Evolutionary conservation across 2,329 filamentous ascomycete species (phyloP).

Genomic region (Colletotrichum limetticola): DNA sequence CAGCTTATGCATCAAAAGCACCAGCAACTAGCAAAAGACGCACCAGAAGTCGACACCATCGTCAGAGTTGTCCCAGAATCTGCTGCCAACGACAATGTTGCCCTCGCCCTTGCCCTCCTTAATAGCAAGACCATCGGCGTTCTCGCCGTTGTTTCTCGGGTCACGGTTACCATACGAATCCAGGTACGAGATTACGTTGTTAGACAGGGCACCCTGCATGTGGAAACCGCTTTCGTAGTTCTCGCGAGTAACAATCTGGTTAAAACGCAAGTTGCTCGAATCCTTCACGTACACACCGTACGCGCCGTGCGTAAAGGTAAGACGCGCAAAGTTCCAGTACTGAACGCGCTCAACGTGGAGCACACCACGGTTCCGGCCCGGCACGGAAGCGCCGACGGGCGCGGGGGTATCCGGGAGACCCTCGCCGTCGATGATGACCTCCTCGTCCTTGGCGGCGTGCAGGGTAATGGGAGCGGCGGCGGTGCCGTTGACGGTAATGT

Average conservation of each 20-base stretch:
- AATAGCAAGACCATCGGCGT: constrained; percentile 55
- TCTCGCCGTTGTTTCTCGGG: constrained; percentile 58
- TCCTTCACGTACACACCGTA: constrained; percentile 50
- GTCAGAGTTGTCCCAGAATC: constrained; percentile 58
- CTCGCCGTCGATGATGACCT: constrained; percentile 59
- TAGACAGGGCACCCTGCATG: constrained; percentile 38
- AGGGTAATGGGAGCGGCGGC: constrained; percentile 52
- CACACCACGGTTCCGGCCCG: constrained; percentile 54
- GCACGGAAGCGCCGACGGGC: constrained; percentile 49
- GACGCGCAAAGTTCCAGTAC: constrained; percentile 48
- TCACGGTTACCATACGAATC: constrained; percentile 51
- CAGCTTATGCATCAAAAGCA: not conserved
- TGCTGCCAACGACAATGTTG: constrained; percentile 51
- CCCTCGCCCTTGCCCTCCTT: constrained; percentile 56
- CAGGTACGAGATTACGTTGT: constrained; percentile 49
- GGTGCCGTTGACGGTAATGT: constrained; percentile 56
- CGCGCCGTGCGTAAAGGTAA: constrained; percentile 48
- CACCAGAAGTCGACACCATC: constrained; percentile 53
- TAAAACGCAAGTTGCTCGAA: constrained; percentile 48
- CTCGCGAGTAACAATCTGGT: constrained; percentile 47
- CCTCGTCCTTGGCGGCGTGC: constrained; percentile 53
- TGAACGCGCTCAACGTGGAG: constrained; percentile 54
- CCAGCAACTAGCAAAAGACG: no score
- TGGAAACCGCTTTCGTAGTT: constrained; percentile 52
- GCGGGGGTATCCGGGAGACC: constrained; percentile 51